Base-by-base conservation (phyloP, 2,329 filamentous ascomycete genomes). In the Calonectria hongkongensis region DNA sequence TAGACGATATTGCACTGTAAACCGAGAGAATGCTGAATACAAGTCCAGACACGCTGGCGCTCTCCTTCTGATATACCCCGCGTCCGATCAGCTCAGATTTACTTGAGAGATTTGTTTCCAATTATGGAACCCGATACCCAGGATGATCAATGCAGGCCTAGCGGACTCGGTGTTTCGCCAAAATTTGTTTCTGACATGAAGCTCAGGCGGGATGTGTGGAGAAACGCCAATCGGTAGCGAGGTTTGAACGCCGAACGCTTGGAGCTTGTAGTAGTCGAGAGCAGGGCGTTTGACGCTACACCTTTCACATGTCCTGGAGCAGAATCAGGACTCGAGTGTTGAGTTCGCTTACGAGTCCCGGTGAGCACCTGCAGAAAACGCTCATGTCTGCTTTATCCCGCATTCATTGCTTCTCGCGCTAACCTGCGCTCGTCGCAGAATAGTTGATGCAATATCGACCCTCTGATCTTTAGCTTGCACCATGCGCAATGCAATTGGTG, bases 201-300 rank as follows among this genome's bases (percentile, higher is more conserved):
- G 45, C 45, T 48, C 45, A 48, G 45, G 45, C 21, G 45, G n/a
- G 12, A 48, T 25, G 45, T 48, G n/a, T 48, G n/a, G 45, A 48
- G n/a, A 48, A 48, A 48, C 8, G 45, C 45, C 45, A 48, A 48
- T 48, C 18, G n/a, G 45, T 48, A 25, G 45, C 45, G n/a, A 48
- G 45, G 45, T 48, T 45, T 48, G 45, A 48, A 21, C 45, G 2
- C 45, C 18, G 45, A 48, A n/a, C 45, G 21, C 45, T 48, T 13
- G n/a, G n/a, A 48, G 9, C 45, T 12, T 25, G 10, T 21, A 12
- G 10, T 25, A n/a, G 43, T 18, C 18, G 18, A 21, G 45, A 48
- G n/a, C 45, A 3, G 12, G n/a, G n/a, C 45, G n/a, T 25, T 48
- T 48, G 21, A 48, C 45, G 18, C 21, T 48, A 13, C n/a, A 3